Evolutionary conservation across 164 flowering plant genomes (phyloP).

Genomic region (Berberis thunbergii): DNA sequence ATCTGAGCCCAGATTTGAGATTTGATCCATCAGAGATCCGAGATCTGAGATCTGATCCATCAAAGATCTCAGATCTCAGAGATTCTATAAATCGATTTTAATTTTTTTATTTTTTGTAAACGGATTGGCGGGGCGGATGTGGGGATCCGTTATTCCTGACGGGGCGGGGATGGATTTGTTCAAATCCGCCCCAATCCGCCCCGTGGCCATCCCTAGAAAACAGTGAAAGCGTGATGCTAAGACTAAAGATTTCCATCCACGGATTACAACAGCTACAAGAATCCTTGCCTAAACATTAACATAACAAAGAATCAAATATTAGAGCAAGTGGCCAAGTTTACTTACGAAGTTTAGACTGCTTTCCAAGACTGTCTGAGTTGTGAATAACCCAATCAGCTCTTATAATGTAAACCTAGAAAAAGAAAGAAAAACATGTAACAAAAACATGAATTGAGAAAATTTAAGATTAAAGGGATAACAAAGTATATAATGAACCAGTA

Average conservation of each 20-base stretch:
- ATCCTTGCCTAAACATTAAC: background rate
- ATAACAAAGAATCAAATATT: background rate
- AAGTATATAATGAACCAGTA: too few species aligned
- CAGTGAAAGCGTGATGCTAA: background rate
- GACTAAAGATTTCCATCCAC: background rate
- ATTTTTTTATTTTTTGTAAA: too few species aligned
- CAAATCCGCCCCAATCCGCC: too few species aligned
- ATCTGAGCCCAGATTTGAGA: too few species aligned
- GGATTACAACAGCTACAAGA: background rate
- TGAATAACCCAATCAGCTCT: slow-evolving; percentile 2
- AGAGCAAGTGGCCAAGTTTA: background rate
- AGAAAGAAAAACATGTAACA: background rate
- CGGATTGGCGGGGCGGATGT: too few species aligned
- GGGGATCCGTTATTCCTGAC: too few species aligned
- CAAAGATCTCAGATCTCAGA: too few species aligned
- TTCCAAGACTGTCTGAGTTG: background rate
- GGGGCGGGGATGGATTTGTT: too few species aligned
- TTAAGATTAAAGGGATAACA: background rate
- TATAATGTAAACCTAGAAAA: slow-evolving; percentile 4
- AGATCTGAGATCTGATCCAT: too few species aligned
- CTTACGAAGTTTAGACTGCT: background rate
- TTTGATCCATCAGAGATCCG: too few species aligned
- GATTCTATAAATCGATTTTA: too few species aligned
- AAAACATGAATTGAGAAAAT: background rate
- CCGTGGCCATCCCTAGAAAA: too few species aligned